Evolutionary conservation across 257 asterid genomes (phyloP).

Genomic region (Salvia splendens): DNA sequence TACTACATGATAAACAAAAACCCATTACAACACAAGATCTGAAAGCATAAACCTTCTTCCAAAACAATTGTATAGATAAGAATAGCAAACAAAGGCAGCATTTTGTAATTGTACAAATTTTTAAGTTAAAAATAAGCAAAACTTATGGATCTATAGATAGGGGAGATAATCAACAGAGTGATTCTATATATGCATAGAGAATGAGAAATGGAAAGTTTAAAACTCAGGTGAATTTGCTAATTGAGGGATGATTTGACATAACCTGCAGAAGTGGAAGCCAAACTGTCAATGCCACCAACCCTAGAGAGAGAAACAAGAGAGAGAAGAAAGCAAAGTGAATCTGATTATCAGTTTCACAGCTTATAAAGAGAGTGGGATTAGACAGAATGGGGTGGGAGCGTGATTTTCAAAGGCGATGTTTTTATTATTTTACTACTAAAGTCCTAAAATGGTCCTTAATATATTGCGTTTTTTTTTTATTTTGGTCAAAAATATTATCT

Average conservation of each 20-base stretch:
- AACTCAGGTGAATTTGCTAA: slow-evolving; percentile 29
- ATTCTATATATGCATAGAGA: not conserved
- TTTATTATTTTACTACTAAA: no score
- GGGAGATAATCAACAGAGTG: not conserved
- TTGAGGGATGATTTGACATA: slow-evolving; percentile 41
- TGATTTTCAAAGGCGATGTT: not conserved
- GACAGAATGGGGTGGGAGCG: not conserved
- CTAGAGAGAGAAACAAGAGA: slow-evolving; percentile 39
- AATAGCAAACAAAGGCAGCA: no score
- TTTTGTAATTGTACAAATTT: no score
- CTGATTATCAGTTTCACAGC: slow-evolving; percentile 9
- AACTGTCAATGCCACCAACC: slow-evolving; percentile 34
- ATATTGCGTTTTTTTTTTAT: no score
- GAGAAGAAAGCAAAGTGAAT: not conserved
- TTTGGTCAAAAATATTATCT: no score
- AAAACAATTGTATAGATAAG: not conserved
- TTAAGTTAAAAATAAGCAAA: no score
- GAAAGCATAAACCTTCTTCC: no score
- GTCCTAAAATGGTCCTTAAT: no score
- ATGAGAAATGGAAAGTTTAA: slow-evolving; percentile 8
- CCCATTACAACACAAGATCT: no score
- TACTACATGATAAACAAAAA: no score
- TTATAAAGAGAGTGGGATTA: slow-evolving; percentile 16
- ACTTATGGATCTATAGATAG: not conserved
- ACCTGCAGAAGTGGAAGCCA: slow-evolving; percentile 33